Percentiles rank a stretch among this genome's conserved stretches.
Evolutionary conservation across 257 asterid species (phyloP).

Genomic region (Primulina tabacum): DNA sequence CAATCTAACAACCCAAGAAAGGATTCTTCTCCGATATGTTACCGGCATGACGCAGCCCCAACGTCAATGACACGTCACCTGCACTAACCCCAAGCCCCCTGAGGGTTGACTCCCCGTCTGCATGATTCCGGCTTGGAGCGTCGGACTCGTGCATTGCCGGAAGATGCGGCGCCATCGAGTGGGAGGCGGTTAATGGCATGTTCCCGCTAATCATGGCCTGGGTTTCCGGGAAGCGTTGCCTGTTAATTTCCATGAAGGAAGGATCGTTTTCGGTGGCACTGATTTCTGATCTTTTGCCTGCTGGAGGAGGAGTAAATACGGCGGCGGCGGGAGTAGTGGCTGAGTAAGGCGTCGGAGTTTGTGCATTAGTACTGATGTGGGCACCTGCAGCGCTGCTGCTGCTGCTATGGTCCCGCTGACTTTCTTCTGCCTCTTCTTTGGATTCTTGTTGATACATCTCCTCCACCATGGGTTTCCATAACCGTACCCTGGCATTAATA

Average conservation of each 20-base stretch:
- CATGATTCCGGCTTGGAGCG: too few species aligned
- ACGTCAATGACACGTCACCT: conserved; percentile 56
- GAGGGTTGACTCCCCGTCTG: conserved; percentile 13
- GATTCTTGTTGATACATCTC: conserved; percentile 98
- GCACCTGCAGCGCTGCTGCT: conserved; percentile 31
- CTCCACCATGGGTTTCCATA: conserved; percentile 99
- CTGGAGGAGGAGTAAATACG: conserved; percentile 33
- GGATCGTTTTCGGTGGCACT: conserved; percentile 43
- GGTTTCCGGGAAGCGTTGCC: conserved; percentile 15
- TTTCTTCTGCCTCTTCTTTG: conserved; percentile 44
- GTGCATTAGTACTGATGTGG: conserved; percentile 45
- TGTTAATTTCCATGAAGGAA: conserved; percentile 42
- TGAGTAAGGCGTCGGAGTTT: conserved; percentile 47
- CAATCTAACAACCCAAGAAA: conserved; percentile 26
- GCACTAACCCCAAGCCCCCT: conserved; percentile 42
- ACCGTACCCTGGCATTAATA: conserved; percentile 98
- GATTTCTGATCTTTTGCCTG: conserved; percentile 44
- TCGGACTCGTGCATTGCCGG: conserved; percentile 30
- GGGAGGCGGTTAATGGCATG: not conserved
- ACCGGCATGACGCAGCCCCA: conserved; percentile 56
- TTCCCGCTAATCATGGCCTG: conserved; percentile 24
- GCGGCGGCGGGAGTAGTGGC: conserved; percentile 11
- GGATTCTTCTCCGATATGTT: conserved; percentile 45
- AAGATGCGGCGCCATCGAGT: conserved; percentile 27
- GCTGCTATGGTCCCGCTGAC: conserved; percentile 24